Percentiles rank a stretch among this genome's conserved stretches.
Conservation (phyloP, 2,329 filamentous ascomycete genomes). For the Anthostomella pinea region DNA sequence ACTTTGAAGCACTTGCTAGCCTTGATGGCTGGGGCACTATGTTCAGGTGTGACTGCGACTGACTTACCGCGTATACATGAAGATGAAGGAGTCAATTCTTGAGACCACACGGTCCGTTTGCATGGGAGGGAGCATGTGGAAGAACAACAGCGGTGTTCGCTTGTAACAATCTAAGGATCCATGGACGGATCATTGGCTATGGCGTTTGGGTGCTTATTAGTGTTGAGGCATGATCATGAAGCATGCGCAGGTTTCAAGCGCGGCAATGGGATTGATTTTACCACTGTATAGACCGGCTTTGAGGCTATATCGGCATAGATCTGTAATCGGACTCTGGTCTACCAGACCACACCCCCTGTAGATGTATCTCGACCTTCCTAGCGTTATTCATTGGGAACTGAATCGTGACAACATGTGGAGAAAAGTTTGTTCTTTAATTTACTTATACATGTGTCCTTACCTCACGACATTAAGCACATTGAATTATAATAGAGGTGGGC, state of each 20-base stretch:
- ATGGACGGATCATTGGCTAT: constrained; percentile 22
- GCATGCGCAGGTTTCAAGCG: constrained; percentile 23
- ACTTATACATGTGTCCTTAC: too few species aligned
- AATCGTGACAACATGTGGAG: too few species aligned
- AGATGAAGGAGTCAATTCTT: too few species aligned
- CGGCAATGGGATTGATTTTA: constrained; percentile 18
- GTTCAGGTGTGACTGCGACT: neutral
- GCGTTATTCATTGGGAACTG: too few species aligned
- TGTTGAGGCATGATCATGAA: constrained; percentile 26
- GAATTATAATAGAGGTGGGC: too few species aligned
- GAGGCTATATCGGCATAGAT: too few species aligned
- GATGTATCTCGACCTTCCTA: too few species aligned
- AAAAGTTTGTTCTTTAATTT: too few species aligned
- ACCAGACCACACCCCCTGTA: too few species aligned
- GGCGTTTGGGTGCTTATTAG: constrained; percentile 25
- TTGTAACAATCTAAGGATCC: constrained; percentile 28
- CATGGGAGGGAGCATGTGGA: constrained; percentile 9
- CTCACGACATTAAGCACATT: too few species aligned
- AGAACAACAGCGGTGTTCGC: constrained; percentile 13
- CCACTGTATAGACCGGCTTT: constrained; percentile 24
- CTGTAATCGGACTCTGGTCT: too few species aligned
- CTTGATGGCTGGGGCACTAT: neutral
- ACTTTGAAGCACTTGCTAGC: neutral
- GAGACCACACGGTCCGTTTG: neutral
- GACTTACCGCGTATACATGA: too few species aligned